Evolutionary conservation across 805 yeast species (phyloP).

Genomic region (Middelhovenomyces tepae): DNA sequence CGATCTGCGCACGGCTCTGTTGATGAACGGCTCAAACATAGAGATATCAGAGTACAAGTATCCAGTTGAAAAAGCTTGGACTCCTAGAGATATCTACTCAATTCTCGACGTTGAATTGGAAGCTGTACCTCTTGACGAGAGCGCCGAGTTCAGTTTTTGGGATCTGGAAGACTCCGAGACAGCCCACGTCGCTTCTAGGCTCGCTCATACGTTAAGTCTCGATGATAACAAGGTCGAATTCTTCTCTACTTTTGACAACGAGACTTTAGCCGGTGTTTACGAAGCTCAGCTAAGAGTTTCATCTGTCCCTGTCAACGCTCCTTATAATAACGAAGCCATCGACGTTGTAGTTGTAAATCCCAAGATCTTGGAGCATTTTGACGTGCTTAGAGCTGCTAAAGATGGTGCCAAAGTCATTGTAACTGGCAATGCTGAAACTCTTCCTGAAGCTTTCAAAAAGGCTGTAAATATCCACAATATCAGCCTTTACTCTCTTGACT

Average conservation of each 20-base stretch:
- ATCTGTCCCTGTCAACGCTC: constrained; percentile 23
- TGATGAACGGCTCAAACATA: constrained; percentile 29
- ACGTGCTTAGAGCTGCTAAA: constrained; percentile 53
- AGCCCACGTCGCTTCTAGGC: constrained; percentile 47
- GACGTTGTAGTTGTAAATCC: constrained; percentile 59
- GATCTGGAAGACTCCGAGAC: constrained; percentile 53
- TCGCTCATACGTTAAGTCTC: constrained; percentile 63
- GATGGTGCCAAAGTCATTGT: constrained; percentile 47
- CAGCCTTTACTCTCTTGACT: constrained; percentile 51
- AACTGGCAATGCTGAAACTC: constrained; percentile 31
- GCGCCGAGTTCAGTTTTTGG: constrained; percentile 47
- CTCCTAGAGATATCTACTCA: constrained; percentile 15
- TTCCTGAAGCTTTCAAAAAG: constrained; percentile 47
- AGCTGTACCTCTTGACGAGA: constrained; percentile 31
- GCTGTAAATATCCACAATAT: constrained; percentile 44
- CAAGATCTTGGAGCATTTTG: constrained; percentile 45
- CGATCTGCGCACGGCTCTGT: constrained; percentile 66
- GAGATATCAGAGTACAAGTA: constrained; percentile 30
- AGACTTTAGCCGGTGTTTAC: constrained; percentile 62
- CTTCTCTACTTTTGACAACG: constrained; percentile 65
- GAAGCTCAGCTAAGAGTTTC: constrained; percentile 51
- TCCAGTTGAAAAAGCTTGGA: constrained; percentile 16
- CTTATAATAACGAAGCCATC: constrained; percentile 43
- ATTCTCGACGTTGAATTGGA: constrained; percentile 16
- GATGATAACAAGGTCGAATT: constrained; percentile 40